Evolutionary conservation across 768 basidiomycete genomes (phyloP).

Genomic region (Vishniacozyma victoriae): DNA sequence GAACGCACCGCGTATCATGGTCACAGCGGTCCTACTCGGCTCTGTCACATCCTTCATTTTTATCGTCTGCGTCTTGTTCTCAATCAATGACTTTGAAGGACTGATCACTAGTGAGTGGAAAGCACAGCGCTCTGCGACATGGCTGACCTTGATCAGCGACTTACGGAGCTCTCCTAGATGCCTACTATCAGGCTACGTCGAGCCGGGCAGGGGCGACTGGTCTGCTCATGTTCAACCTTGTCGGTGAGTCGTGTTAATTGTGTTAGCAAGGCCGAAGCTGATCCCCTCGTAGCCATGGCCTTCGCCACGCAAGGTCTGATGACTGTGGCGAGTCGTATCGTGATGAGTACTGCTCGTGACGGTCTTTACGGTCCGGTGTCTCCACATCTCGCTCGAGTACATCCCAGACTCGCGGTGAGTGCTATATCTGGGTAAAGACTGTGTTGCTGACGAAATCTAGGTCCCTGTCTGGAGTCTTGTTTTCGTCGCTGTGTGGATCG

Average conservation of each 20-base stretch:
- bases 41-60: conserved; percentile 11
- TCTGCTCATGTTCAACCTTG: conserved; percentile 10
- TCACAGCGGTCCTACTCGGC: conserved; percentile 10
- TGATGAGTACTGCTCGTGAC: conserved; percentile 5
- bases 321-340: conserved; percentile 8
- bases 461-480: conserved; percentile 6
- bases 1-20: conserved; percentile 9
- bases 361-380: conserved; percentile 5
- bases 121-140: background rate
- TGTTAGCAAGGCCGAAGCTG: background rate
- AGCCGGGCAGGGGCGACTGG: conserved; percentile 7
- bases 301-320: conserved; percentile 12
- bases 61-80: conserved; percentile 9
- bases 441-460: background rate
- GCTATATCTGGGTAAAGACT: background rate
- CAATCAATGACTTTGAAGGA: conserved; percentile 7
- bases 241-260: background rate
- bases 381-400: conserved; percentile 1
- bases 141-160: background rate
- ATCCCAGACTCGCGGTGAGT: conserved; percentile 3
- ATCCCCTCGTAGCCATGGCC: conserved; percentile 2
- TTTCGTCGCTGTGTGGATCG: conserved; percentile 6
- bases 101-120: conserved; percentile 1
- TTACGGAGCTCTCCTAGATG: background rate
- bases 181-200: conserved; percentile 11